These are phyloP conservation scores for Barnettozyma botsteinii DNA, from an alignment of 805 yeast genomes.

Conservation along the genomic window DNA sequence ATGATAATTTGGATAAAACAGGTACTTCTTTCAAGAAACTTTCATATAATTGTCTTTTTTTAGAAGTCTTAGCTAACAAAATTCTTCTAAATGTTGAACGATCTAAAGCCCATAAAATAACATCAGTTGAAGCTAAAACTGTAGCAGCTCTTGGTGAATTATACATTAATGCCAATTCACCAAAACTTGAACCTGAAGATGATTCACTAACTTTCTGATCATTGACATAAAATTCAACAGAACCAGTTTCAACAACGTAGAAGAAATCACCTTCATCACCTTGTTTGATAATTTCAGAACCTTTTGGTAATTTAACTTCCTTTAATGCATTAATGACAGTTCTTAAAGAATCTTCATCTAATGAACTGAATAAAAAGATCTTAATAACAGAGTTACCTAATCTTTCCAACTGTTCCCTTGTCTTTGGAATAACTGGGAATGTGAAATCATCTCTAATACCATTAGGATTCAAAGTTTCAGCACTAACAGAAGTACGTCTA, in stretches of 20 bases:
- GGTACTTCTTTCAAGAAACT: slow-evolving; percentile 83
- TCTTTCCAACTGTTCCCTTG: slow-evolving; percentile 57
- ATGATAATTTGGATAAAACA: slow-evolving; percentile 63
- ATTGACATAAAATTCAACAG: slow-evolving; percentile 74
- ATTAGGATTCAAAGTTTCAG: slow-evolving; percentile 79
- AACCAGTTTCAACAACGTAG: slow-evolving; percentile 79
- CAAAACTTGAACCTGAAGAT: slow-evolving; percentile 88
- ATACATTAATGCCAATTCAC: slow-evolving; percentile 96
- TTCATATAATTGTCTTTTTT: slow-evolving; percentile 87
- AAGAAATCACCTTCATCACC: slow-evolving; percentile 95
- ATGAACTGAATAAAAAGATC: slow-evolving; percentile 78
- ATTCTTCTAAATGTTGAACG: slow-evolving; percentile 90
- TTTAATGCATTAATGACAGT: slow-evolving; percentile 81
- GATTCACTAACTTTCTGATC: slow-evolving; percentile 59
- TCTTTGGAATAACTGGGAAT: slow-evolving; percentile 62
- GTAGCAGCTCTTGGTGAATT: slow-evolving; percentile 98
- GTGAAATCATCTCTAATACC: slow-evolving; percentile 62
- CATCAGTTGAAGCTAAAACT: slow-evolving; percentile 64
- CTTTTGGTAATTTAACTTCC: slow-evolving; percentile 56
- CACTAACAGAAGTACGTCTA: slow-evolving; percentile 86
- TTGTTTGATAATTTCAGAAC: slow-evolving; percentile 69
- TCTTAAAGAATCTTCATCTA: slow-evolving; percentile 70
- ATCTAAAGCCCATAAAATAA: slow-evolving; percentile 87
- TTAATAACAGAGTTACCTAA: slow-evolving; percentile 66
- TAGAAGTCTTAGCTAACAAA: slow-evolving; percentile 82